Evolutionary conservation across 768 basidiomycete species (phyloP).

Genomic region (Calocera viscosa): DNA sequence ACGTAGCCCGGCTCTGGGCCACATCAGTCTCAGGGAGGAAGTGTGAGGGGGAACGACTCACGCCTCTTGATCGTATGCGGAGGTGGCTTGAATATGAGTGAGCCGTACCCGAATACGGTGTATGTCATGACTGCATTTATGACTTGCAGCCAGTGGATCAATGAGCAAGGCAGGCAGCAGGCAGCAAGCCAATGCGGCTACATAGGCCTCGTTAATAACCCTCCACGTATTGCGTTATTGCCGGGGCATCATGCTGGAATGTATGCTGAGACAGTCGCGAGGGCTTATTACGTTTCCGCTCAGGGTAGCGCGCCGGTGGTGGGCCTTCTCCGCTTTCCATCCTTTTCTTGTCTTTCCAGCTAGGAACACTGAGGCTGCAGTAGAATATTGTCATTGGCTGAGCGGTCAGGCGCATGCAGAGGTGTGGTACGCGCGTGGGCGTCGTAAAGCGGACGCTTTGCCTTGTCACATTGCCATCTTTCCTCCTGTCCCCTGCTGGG

Average conservation of each 20-base stretch:
- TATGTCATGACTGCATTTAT: constrained; percentile 28
- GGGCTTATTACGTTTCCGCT: neutral
- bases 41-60: constrained; percentile 22
- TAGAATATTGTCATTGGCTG: neutral
- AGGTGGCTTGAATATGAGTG: constrained; percentile 88
- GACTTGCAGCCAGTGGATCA: neutral
- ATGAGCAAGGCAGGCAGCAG: neutral
- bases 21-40: constrained; percentile 9
- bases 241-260: no score
- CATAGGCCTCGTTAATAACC: no score
- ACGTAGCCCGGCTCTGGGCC: constrained; percentile 63
- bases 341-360: neutral
- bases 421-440: no score
- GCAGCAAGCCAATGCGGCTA: no score
- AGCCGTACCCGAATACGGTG: constrained; percentile 85
- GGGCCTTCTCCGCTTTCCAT: neutral
- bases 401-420: neutral
- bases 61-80: constrained; percentile 64
- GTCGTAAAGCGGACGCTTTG: neutral
- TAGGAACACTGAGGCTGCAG: neutral
- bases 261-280: no score
- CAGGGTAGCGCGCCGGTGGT: neutral
- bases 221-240: no score
- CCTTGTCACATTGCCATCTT: neutral
- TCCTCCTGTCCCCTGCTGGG: no score